phyloP scores from a whole-genome alignment of 495 filamentous ascomycete species.

The Neurospora cerealis region DNA sequence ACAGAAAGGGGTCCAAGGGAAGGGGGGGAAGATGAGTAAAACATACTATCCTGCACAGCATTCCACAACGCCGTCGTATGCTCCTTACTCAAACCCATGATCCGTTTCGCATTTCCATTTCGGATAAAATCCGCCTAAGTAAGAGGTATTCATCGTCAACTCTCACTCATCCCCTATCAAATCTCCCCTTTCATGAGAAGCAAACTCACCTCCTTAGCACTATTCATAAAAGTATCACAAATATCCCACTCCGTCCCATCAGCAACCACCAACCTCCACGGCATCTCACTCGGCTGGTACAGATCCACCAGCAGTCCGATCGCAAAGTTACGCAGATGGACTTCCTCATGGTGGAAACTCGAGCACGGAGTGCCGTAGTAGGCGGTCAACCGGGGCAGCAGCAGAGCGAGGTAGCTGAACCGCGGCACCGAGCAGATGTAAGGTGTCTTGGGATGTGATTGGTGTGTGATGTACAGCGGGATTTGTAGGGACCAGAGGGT shows the following conservation, averaged over 20 bases:
- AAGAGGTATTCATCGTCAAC: no score
- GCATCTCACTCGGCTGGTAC: constrained; percentile 46
- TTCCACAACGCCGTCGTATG: constrained; percentile 83
- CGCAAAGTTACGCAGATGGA: constrained; percentile 59
- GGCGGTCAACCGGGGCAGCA: constrained; percentile 65
- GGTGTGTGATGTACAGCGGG: constrained; percentile 43
- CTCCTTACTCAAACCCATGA: constrained; percentile 86
- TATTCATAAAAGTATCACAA: constrained; percentile 85
- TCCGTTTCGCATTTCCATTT: constrained; percentile 81
- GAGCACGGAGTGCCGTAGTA: constrained; percentile 65
- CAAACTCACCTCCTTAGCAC: constrained; percentile 75
- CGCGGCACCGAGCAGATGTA: constrained; percentile 52
- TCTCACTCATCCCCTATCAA: no score
- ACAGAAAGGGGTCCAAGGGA: no score
- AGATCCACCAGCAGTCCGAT: constrained; percentile 84
- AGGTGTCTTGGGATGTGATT: constrained; percentile 25
- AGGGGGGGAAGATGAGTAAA: no score
- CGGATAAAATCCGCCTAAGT: constrained; percentile 74
- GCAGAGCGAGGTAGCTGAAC: constrained; percentile 61
- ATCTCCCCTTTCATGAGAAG: no score
- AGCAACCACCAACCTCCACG: constrained; percentile 64
- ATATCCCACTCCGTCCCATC: constrained; percentile 59
- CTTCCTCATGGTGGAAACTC: constrained; percentile 79
- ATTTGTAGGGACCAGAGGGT: constrained; percentile 40
- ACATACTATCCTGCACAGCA: constrained; percentile 66